Evolutionary conservation across 2,329 filamentous ascomycete species (phyloP).

Genomic region (Knufia petricola): DNA sequence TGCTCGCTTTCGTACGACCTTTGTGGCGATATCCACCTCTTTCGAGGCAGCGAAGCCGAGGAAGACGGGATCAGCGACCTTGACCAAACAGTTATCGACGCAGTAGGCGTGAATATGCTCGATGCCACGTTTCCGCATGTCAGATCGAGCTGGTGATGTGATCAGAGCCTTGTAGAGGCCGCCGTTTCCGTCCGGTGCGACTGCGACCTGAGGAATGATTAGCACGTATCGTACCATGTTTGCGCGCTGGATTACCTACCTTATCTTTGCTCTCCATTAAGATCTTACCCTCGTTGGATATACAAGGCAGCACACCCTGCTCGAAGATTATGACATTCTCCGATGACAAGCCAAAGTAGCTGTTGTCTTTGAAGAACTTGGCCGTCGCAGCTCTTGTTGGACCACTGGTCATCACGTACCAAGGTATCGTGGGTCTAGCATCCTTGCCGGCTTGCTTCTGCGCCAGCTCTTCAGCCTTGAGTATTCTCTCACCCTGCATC

Average conservation of each 20-base stretch:
- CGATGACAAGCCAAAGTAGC: conserved; percentile 79
- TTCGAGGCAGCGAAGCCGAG: conserved; percentile 85
- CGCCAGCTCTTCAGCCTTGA: conserved; percentile 73
- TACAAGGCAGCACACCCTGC: conserved; percentile 92
- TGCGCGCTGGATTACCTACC: conserved; percentile 33
- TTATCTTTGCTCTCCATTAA: conserved; percentile 81
- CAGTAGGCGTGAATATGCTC: conserved; percentile 96
- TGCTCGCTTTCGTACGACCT: conserved; percentile 97
- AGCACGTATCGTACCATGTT: conserved; percentile 8
- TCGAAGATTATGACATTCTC: conserved; percentile 90
- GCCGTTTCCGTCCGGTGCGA: conserved; percentile 94
- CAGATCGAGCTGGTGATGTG: conserved; percentile 65
- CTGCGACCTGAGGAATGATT: conserved; percentile 53
- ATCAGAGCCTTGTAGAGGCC: conserved; percentile 91
- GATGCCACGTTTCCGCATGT: conserved; percentile 83
- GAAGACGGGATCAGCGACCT: conserved; percentile 93
- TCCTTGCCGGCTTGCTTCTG: conserved; percentile 55
- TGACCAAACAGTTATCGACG: conserved; percentile 98
- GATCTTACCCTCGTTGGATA: conserved; percentile 96
- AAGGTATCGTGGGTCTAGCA: conserved; percentile 61
- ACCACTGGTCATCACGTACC: conserved; percentile 99
- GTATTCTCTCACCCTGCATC: conserved; percentile 90
- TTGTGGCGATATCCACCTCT: conserved; percentile 90
- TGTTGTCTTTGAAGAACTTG: conserved; percentile 79
- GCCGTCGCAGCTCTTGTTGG: conserved; percentile 88